Percentiles rank a stretch among this genome's conserved stretches.
phyloP scores from a whole-genome alignment of 2,329 filamentous ascomycete genomes.

The Akanthomyces dipterigenus region DNA sequence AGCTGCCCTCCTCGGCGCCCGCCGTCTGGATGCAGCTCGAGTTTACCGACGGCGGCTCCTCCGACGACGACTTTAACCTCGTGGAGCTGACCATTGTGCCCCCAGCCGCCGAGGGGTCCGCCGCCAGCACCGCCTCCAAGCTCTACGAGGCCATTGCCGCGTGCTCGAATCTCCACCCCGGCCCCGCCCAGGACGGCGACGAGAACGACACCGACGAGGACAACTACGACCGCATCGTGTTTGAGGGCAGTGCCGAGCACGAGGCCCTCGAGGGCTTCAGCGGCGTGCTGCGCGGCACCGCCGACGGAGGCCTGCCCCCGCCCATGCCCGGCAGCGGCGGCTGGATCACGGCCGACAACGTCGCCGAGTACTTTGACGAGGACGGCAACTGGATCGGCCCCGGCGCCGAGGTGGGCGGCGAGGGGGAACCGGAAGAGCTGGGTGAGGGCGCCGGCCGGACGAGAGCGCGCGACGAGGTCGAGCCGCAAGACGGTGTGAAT shows the following conservation, averaged over 20 bases:
- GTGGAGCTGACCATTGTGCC: constrained; percentile 64
- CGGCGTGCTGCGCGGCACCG: constrained; percentile 44
- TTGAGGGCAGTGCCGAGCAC: constrained; percentile 44
- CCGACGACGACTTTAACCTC: constrained; percentile 58
- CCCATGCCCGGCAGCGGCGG: constrained; percentile 67
- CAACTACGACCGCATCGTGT: constrained; percentile 47
- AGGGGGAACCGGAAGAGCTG: constrained; percentile 40
- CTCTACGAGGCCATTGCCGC: constrained; percentile 65
- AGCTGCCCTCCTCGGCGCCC: constrained; percentile 36
- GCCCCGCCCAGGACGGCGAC: constrained; percentile 49
- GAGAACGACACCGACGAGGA: constrained; percentile 49
- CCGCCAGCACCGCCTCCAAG: constrained; percentile 21
- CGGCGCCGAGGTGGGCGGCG: constrained; percentile 25
- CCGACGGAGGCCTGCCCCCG: constrained; percentile 50
- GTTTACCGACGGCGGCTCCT: constrained; percentile 49
- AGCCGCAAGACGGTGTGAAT: constrained; percentile 35
- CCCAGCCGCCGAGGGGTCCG: constrained; percentile 12
- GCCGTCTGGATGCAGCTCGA: constrained; percentile 64
- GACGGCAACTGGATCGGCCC: constrained; percentile 69
- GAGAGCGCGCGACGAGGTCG: constrained; percentile 46
- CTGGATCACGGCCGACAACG: constrained; percentile 90
- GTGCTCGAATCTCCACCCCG: constrained; percentile 71
- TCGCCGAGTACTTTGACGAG: constrained; percentile 74
- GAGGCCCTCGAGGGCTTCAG: constrained; percentile 51
- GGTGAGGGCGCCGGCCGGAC: constrained; percentile 60